Conservation (phyloP, 1,139 yeast genomes). For the Candida dubliniensis region DNA sequence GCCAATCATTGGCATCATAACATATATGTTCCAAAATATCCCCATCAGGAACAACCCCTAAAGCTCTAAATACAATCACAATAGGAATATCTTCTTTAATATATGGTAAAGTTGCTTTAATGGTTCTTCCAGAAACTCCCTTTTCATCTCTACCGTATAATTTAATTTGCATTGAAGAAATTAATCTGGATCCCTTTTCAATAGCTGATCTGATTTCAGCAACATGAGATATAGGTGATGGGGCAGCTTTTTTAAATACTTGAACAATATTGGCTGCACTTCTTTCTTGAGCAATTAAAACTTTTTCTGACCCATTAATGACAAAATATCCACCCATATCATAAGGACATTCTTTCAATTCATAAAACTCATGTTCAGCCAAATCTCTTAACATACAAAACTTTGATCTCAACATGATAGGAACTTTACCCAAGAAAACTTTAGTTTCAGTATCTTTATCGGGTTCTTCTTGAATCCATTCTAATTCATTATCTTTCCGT, state of each 20-base stretch:
- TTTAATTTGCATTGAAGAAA: slow-evolving; percentile 92
- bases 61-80: slow-evolving; percentile 93
- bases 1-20: slow-evolving; percentile 98
- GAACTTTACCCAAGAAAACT: slow-evolving; percentile 94
- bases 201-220: slow-evolving; percentile 97
- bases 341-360: slow-evolving; percentile 95
- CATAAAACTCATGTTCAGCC: slow-evolving; percentile 93
- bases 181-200: slow-evolving; percentile 94
- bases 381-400: slow-evolving; percentile 91
- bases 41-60: slow-evolving; percentile 98
- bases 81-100: slow-evolving; percentile 96
- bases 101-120: slow-evolving; percentile 93
- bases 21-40: slow-evolving; percentile 97
- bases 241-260: slow-evolving; percentile 96
- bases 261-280: slow-evolving; percentile 98
- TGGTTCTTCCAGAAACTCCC: slow-evolving; percentile 75
- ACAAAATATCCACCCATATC: slow-evolving; percentile 99
- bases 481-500: slow-evolving; percentile 59
- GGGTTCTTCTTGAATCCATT: slow-evolving; percentile 64
- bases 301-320: slow-evolving; percentile 97
- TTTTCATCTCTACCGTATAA: slow-evolving; percentile 80
- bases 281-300: slow-evolving; percentile 96
- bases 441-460: slow-evolving; percentile 60
- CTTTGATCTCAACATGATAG: slow-evolving; percentile 95
- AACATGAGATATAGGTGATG: slow-evolving; percentile 92